Base-by-base conservation (phyloP, 148 eudicot genomes). In the Vaccinium corymbosum region DNA sequence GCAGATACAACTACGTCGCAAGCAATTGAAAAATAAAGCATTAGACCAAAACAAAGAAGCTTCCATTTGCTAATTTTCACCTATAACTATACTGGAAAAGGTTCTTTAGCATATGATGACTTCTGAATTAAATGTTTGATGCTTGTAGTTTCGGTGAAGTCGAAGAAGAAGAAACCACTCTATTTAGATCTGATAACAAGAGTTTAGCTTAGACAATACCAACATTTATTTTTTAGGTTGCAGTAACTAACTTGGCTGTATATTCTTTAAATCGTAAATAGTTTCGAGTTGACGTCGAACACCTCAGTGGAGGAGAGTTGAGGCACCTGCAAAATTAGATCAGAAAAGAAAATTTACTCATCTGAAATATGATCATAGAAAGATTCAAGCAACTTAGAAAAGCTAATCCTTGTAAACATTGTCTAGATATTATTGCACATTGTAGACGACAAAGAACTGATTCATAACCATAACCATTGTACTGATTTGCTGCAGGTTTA, bases 251-350 rank as follows among this genome's bases (percentile, higher is more conserved):
- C 80, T 51, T 77, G 61, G 20, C 38, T 51, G 50, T 22, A 77
- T 51, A 25, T 25, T 10, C 17, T 77, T 38, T 77, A 77, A 22
- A 77, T 22, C 42, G 14, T 10, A 50, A 77, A 50, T 51, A 29
- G 57, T 22, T 51, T 77, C 15, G 59, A 50, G 59, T 22, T 27
- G 27, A 51, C 25, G 59, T 77, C 80, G 25, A 77, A 77, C 50
- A 3, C 25, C 80, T 77, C 80, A 13, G 80, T n/a, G 55, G 59
- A 77, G 38, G 80, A 77, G 59, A 77, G 80, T 51, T 51, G 80
- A 77, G 80, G 80, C 80, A 77, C 80, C 80, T 77, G 52, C 80
- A 77, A 77, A 49, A 51, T 76, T 50, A 76, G 80, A 11, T 76
- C 80, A 49, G 80, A 76, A 35, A 35, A n/a, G 57, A 22, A 76